A percentile compares a stretch with the other conserved stretches of the same genome.
phyloP scores from a whole-genome alignment of 1,284 basidiomycete species.

The Fomitopsis pinicola region DNA sequence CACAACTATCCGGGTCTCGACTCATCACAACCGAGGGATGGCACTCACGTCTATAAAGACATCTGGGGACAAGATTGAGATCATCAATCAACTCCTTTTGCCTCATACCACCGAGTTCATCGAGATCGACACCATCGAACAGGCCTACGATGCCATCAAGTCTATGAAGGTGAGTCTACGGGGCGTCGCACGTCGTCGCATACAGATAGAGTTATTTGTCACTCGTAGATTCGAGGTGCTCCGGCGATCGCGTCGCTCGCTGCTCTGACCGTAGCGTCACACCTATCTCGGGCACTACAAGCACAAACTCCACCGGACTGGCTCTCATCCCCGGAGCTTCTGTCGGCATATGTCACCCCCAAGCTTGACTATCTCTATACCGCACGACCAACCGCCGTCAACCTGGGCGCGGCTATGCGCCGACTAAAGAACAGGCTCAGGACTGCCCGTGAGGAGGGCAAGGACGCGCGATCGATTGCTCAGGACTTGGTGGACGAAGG shows the following conservation, averaged over 20 bases:
- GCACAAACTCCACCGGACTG: slow-evolving; percentile 42
- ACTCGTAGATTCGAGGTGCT: slow-evolving; percentile 76
- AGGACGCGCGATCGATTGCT: slow-evolving; percentile 46
- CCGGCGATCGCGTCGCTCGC: slow-evolving; percentile 93
- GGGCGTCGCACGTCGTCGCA: not conserved
- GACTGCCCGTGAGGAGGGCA: slow-evolving; percentile 33
- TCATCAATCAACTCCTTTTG: slow-evolving; percentile 81
- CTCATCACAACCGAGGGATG: not conserved
- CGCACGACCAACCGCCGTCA: slow-evolving; percentile 92
- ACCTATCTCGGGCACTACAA: slow-evolving; percentile 47
- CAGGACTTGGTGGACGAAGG: slow-evolving; percentile 60
- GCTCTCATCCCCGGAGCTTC: slow-evolving; percentile 41
- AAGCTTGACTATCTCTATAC: slow-evolving; percentile 74
- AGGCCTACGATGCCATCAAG: slow-evolving; percentile 89
- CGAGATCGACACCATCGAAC: slow-evolving; percentile 65
- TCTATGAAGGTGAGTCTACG: slow-evolving; percentile 71
- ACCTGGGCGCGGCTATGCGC: slow-evolving; percentile 79
- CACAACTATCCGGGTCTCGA: not conserved
- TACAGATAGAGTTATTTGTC: not conserved
- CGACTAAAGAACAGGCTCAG: slow-evolving; percentile 55
- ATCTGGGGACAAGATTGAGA: slow-evolving; percentile 67
- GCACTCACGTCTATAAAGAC: slow-evolving; percentile 61
- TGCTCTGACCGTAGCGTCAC: slow-evolving; percentile 69
- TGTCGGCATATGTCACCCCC: slow-evolving; percentile 50
- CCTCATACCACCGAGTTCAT: slow-evolving; percentile 79